Evolutionary conservation across 495 filamentous ascomycete species (phyloP), one percentile per base, ranked within the genome.

Genomic region (Trichoderma orchidacearum): DNA sequence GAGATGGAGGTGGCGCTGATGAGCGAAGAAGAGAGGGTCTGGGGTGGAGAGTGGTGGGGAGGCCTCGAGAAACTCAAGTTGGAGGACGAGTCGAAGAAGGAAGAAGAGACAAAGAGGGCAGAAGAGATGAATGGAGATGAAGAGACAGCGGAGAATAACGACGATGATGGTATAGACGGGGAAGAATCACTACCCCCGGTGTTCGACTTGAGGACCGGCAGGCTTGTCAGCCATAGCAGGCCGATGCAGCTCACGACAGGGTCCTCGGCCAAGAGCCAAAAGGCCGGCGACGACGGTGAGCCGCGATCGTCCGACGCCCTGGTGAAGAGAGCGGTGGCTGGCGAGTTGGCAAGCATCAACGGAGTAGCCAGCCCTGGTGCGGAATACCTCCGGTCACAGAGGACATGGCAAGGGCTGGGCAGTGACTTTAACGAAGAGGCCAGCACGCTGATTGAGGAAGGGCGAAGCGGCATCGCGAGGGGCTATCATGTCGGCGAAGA

Each of bases 381-480:
- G 4, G 87, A 95, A 69, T 96, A 81, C 63, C 67, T 98, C 57
- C 79, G 82, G 38, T 85, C 83, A 11, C 85, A 90, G 62, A 70
- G 93, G 56, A 94, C 86, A 6, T 99, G 93, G 93, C 86, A 83
- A 66, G 93, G 93, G 0, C 68, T 99, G 28, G 94, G 93, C 0
- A 94, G 84, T 57, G 93, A 98, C 67, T 93, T 89, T 58, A 76
- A 84, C 29, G 74, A 73, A 51, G 84, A 89, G 62, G 82, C 85
- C 21, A 76, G 75, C 38, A 80, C 85, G 9, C 76, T 80, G 12
- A 74, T 81, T 9, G 87, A 95, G 66, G 83, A 94, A 67, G 93
- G 93, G 27, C 84, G 89, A 66, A 85, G 84, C 61, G 94, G 94
- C 11, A 82, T 96, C 55, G 93, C 93, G 45, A 85, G 86, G 64